Evolutionary conservation across 1,284 basidiomycete species (phyloP).

Genomic region (Microbotryum violaceum): DNA sequence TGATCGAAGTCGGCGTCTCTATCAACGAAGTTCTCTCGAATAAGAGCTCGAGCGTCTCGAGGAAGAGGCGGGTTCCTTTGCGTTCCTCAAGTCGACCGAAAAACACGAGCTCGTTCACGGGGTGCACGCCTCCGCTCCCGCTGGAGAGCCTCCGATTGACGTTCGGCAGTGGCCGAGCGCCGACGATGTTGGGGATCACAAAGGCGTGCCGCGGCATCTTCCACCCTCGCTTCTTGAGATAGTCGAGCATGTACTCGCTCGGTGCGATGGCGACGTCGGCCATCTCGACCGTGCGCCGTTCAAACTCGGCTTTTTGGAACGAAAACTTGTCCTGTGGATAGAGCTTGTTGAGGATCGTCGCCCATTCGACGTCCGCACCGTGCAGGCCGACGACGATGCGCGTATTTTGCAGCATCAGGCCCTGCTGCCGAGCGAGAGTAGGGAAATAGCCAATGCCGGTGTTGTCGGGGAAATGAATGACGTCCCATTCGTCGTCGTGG

Average conservation of each 20-base stretch:
- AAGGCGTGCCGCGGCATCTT: conserved; percentile 9
- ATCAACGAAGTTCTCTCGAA: not conserved
- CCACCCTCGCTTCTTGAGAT: conserved; percentile 19
- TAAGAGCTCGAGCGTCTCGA: conserved; percentile 18
- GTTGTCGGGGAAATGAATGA: conserved; percentile 32
- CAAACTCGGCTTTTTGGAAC: conserved; percentile 24
- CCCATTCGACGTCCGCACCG: conserved; percentile 30
- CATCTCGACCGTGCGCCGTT: conserved; percentile 23
- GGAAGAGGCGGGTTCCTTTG: conserved; percentile 23
- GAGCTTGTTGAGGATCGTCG: conserved; percentile 27
- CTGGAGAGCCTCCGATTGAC: not conserved
- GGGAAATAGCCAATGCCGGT: conserved; percentile 29
- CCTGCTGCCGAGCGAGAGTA: conserved; percentile 18
- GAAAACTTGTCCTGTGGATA: conserved; percentile 24
- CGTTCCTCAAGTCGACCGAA: conserved; percentile 32
- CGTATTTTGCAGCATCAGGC: conserved; percentile 16
- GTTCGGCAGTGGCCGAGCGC: not conserved
- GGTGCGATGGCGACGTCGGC: conserved; percentile 29
- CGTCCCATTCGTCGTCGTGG: conserved; percentile 16
- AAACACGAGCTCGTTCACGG: conserved; percentile 27
- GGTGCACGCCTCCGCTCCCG: not conserved
- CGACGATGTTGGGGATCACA: conserved; percentile 29
- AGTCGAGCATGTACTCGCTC: conserved; percentile 30
- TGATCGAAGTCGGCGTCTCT: not conserved
- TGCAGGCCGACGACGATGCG: conserved; percentile 29